Percentiles rank a stretch among this genome's conserved stretches.
Evolutionary conservation across 169 alveolate species (phyloP).

Genomic region (Prorocentrum cordatum): DNA sequence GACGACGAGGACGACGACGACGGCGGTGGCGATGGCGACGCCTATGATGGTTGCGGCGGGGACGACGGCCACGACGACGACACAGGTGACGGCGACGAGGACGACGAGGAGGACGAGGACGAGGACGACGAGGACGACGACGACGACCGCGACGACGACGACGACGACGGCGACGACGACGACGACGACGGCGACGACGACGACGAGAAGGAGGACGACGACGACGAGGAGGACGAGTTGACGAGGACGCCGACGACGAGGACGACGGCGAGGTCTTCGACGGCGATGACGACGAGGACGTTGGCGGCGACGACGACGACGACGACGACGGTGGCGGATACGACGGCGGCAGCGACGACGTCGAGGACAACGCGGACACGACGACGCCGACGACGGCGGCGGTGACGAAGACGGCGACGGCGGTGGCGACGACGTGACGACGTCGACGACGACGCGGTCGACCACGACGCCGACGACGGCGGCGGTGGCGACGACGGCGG

Average conservation of each 20-base stretch:
- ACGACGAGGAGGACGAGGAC: constrained; percentile 2
- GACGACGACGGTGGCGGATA: too few species aligned
- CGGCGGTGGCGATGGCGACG: background rate
- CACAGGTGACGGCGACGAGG: background rate
- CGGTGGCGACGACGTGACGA: too few species aligned
- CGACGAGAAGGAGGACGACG: background rate
- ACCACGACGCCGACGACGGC: too few species aligned
- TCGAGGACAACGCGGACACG: too few species aligned
- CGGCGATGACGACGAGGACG: too few species aligned
- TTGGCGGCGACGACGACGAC: too few species aligned
- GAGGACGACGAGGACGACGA: background rate
- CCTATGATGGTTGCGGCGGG: background rate
- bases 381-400: too few species aligned
- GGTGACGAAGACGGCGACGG: too few species aligned
- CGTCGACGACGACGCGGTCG: too few species aligned
- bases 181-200: background rate
- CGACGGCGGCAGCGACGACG: too few species aligned
- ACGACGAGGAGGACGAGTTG: background rate
- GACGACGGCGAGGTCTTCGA: too few species aligned
- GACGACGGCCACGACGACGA: constrained; percentile 3
- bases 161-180: background rate
- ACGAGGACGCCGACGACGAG: background rate
- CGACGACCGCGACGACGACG: background rate
- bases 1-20: background rate
- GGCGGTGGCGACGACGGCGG: too few species aligned